Evolutionary conservation across 163 green algal genomes (phyloP).

Genomic region (Scenedesmus sp.): DNA sequence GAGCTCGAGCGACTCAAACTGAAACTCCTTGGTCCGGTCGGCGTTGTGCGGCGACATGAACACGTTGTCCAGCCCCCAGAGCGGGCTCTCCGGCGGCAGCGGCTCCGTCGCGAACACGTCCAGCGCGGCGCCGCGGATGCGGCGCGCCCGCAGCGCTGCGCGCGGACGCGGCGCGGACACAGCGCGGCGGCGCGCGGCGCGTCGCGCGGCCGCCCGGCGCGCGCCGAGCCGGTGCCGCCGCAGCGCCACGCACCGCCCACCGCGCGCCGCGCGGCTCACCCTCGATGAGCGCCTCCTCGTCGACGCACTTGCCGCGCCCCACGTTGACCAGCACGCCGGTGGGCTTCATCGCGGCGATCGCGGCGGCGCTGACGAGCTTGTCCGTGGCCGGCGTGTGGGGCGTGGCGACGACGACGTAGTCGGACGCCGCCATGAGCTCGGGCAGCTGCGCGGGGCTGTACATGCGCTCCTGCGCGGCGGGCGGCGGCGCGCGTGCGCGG

Average conservation of each 20-base stretch:
- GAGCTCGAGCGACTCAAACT: constrained; percentile 59
- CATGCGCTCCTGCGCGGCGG: constrained; percentile 53
- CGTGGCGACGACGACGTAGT: constrained; percentile 83
- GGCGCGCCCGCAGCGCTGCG: constrained; percentile 58
- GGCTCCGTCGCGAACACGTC: constrained; percentile 89
- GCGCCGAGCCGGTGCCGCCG: no score
- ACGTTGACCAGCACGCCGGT: constrained; percentile 85
- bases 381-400: constrained; percentile 76
- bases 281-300: constrained; percentile 77
- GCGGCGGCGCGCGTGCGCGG: not conserved
- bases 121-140: constrained; percentile 80
- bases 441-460: constrained; percentile 66
- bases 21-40: constrained; percentile 70
- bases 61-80: constrained; percentile 86
- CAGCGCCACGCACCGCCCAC: no score
- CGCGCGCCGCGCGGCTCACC: constrained; percentile 59
- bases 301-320: constrained; percentile 78
- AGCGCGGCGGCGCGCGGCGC: no score
- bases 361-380: constrained; percentile 66
- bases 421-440: constrained; percentile 67
- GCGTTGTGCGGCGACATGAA: constrained; percentile 83
- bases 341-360: constrained; percentile 74
- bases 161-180: no score
- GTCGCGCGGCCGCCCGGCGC: no score
- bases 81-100: constrained; percentile 68